Percentiles rank a stretch among this genome's conserved stretches.
Evolutionary conservation across 2,329 filamentous ascomycete species (phyloP).

Genomic region (Alternaria longipes): DNA sequence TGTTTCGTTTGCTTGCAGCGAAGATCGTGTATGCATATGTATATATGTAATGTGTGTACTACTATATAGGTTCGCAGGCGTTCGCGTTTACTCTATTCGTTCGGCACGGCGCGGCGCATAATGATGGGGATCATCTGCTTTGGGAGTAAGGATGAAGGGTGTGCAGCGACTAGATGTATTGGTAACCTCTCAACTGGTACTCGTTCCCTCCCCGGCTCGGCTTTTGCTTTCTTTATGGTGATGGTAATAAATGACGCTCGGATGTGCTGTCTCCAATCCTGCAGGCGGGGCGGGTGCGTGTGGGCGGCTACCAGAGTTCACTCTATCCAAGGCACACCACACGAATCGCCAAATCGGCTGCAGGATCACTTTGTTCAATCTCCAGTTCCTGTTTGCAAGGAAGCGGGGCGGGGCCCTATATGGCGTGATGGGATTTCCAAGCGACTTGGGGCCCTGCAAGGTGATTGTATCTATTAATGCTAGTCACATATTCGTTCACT

Average conservation of each 20-base stretch:
- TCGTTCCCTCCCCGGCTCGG: background rate
- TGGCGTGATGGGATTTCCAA: background rate
- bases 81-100: background rate
- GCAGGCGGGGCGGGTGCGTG: background rate
- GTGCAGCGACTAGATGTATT: background rate
- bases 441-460: background rate
- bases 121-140: background rate
- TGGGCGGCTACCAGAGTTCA: background rate
- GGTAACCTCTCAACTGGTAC: background rate
- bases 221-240: too few relatives aligned
- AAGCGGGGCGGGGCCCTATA: background rate
- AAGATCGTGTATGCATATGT: background rate
- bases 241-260: background rate
- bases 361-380: background rate
- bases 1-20: background rate
- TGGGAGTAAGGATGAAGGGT: background rate
- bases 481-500: too few relatives aligned
- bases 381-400: background rate
- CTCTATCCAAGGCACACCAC: background rate
- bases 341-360: background rate
- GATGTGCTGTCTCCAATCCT: background rate
- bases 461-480: too few relatives aligned
- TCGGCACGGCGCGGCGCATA: conserved; percentile 2
- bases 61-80: conserved; percentile 2
- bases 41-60: background rate